These are phyloP conservation scores for Cercospora berteroae DNA, from an alignment of 2,329 filamentous ascomycete species.

Conservation along the genomic window DNA sequence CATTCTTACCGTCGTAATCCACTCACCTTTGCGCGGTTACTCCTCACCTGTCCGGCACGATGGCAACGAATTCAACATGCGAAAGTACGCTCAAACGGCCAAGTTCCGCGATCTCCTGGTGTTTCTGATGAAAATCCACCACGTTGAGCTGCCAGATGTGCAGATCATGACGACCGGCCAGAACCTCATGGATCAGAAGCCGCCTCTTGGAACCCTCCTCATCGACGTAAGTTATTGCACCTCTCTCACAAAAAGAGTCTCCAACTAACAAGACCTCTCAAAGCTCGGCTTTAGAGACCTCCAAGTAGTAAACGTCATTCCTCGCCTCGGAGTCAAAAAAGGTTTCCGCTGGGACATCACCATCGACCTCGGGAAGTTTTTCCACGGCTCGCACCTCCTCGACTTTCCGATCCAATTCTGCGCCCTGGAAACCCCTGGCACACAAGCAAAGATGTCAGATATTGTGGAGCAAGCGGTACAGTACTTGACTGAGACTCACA, in stretches of 20 bases:
- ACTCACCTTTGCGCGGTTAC: not conserved
- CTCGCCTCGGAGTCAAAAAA: not conserved
- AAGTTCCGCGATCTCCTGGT: not conserved
- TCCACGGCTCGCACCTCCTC: not conserved
- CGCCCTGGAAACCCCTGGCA: not conserved
- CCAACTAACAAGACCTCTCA: not conserved
- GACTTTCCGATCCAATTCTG: not conserved
- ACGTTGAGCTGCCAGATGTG: not conserved
- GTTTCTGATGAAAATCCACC: not conserved
- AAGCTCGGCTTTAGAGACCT: not conserved
- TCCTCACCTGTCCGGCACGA: not conserved
- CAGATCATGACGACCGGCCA: not conserved
- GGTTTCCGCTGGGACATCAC: not conserved
- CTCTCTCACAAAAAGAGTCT: not conserved
- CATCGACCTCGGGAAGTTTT: not conserved
- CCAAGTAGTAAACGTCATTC: not conserved
- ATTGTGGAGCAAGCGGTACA: not conserved
- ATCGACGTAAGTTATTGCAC: not conserved
- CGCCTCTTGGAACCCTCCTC: not conserved
- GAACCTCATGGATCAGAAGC: not conserved
- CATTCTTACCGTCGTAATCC: not conserved
- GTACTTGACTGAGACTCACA: not conserved
- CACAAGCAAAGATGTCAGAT: not conserved
- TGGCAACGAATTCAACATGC: not conserved
- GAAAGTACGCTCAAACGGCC: not conserved